Percentiles rank a stretch among this genome's conserved stretches.
These are phyloP conservation scores for Hericium coralloides DNA, from an alignment of 768 basidiomycete species.

Conservation along the genomic window DNA sequence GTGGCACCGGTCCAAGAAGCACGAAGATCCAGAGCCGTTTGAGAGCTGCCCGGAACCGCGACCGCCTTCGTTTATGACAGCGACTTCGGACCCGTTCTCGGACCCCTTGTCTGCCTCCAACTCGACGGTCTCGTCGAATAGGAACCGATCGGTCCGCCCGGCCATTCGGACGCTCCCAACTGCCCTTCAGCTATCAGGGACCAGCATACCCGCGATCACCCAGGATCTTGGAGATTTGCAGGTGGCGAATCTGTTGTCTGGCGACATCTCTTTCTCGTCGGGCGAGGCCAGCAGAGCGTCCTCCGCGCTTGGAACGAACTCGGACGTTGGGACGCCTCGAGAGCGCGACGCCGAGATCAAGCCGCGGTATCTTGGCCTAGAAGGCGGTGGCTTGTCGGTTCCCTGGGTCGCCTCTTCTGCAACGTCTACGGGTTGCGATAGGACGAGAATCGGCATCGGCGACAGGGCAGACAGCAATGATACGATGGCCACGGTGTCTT, in stretches of 20 bases:
- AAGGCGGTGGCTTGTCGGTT: constrained; percentile 21
- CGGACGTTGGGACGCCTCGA: constrained; percentile 15
- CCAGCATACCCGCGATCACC: constrained; percentile 22
- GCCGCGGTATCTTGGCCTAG: constrained; percentile 26
- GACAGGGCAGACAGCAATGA: not conserved
- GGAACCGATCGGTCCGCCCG: not conserved
- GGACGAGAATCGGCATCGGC: not conserved
- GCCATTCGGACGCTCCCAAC: constrained; percentile 17
- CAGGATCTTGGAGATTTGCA: constrained; percentile 34
- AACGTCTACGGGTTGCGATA: not conserved
- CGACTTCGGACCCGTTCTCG: not conserved
- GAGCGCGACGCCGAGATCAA: constrained; percentile 8
- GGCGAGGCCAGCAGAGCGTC: constrained; percentile 13
- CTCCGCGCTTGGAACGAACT: constrained; percentile 11
- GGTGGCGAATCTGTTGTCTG: constrained; percentile 40
- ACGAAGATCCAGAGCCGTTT: too few species aligned
- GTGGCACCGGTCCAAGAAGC: not conserved
- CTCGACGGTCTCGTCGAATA: not conserved
- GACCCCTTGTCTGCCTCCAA: not conserved
- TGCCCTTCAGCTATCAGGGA: constrained; percentile 14
- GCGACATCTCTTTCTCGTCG: constrained; percentile 25
- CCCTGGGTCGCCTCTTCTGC: constrained; percentile 18
- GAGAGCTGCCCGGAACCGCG: too few species aligned
- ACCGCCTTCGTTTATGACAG: not conserved
- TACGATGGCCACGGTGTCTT: not conserved